Percentiles rank a stretch among this genome's conserved stretches.
These are phyloP conservation scores for Podaxis sp. DNA, from an alignment of 768 basidiomycete genomes.

Conservation along the genomic window DNA sequence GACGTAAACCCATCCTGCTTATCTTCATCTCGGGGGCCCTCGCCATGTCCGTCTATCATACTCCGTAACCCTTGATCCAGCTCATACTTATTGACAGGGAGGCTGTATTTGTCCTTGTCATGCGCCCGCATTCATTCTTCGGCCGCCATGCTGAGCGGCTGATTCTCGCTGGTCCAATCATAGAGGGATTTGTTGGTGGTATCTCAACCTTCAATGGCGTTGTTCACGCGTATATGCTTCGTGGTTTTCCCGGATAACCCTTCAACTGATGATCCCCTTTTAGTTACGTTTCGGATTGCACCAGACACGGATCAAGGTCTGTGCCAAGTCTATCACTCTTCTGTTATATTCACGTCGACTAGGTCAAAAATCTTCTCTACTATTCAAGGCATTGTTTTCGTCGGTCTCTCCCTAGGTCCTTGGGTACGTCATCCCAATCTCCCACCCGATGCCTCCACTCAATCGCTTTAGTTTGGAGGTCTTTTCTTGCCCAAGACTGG, in stretches of 20 bases:
- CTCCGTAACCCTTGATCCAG: slow-evolving; percentile 7
- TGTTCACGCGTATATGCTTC: slow-evolving; percentile 62
- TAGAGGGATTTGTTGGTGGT: slow-evolving; percentile 82
- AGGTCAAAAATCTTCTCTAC: slow-evolving; percentile 57
- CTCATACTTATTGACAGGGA: slow-evolving; percentile 50
- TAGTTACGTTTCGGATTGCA: slow-evolving; percentile 56
- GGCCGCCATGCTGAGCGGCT: slow-evolving; percentile 62
- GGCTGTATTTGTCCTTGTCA: slow-evolving; percentile 74
- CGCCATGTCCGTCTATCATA: slow-evolving; percentile 53
- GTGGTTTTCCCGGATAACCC: slow-evolving; percentile 29
- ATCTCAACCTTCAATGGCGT: slow-evolving; percentile 61
- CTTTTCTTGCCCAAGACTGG: slow-evolving; percentile 55
- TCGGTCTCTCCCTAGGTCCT: slow-evolving; percentile 79
- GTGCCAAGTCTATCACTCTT: slow-evolving; percentile 5
- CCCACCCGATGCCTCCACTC: not conserved
- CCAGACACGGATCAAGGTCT: slow-evolving; percentile 47
- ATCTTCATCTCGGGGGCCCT: slow-evolving; percentile 67
- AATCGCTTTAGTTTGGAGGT: slow-evolving; percentile 32
- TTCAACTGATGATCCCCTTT: slow-evolving; percentile 19
- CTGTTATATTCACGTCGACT: not conserved
- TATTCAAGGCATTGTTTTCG: slow-evolving; percentile 72
- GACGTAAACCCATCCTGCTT: slow-evolving; percentile 73
- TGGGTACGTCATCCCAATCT: slow-evolving; percentile 43
- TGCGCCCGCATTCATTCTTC: slow-evolving; percentile 49
- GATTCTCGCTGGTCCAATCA: slow-evolving; percentile 71